Conservation (phyloP, 805 yeast genomes). For the Dipodascus albidus region DNA sequence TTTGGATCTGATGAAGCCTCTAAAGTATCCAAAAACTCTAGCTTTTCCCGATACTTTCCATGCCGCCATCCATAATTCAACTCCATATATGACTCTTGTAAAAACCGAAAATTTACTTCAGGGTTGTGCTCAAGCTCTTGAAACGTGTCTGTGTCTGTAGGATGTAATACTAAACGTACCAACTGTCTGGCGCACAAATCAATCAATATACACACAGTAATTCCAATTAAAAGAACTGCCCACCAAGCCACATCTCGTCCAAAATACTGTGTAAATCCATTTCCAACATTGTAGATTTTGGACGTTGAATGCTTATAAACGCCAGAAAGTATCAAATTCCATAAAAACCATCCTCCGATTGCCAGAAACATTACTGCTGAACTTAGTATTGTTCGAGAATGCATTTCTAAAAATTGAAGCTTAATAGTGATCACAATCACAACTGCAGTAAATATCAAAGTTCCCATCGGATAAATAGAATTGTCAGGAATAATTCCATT, state of each 20-base stretch:
- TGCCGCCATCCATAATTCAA: constrained; percentile 33
- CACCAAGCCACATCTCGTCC: constrained; percentile 79
- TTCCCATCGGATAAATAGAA: constrained; percentile 73
- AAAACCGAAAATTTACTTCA: constrained; percentile 56
- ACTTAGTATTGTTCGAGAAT: constrained; percentile 54
- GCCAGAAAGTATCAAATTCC: constrained; percentile 70
- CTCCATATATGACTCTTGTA: constrained; percentile 59
- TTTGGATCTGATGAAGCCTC: background rate
- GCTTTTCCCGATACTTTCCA: background rate
- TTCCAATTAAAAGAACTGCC: constrained; percentile 55
- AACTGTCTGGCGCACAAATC: constrained; percentile 52
- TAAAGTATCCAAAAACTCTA: background rate
- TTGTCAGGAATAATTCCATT: constrained; percentile 66
- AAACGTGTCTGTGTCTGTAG: constrained; percentile 71
- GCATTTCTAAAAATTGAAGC: constrained; percentile 72
- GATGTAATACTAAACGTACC: constrained; percentile 42
- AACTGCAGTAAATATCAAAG: constrained; percentile 59
- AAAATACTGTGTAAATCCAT: constrained; percentile 58
- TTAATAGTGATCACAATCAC: constrained; percentile 67
- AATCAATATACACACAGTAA: constrained; percentile 46
- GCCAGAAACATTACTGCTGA: constrained; percentile 57
- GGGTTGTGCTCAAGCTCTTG: constrained; percentile 64
- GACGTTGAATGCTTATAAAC: constrained; percentile 44
- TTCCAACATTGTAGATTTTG: constrained; percentile 57
- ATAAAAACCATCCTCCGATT: constrained; percentile 71